Evolutionary conservation across 495 filamentous ascomycete species (phyloP), one percentile per base, ranked within the genome.

Genomic region (Achaetomiella virescens): DNA sequence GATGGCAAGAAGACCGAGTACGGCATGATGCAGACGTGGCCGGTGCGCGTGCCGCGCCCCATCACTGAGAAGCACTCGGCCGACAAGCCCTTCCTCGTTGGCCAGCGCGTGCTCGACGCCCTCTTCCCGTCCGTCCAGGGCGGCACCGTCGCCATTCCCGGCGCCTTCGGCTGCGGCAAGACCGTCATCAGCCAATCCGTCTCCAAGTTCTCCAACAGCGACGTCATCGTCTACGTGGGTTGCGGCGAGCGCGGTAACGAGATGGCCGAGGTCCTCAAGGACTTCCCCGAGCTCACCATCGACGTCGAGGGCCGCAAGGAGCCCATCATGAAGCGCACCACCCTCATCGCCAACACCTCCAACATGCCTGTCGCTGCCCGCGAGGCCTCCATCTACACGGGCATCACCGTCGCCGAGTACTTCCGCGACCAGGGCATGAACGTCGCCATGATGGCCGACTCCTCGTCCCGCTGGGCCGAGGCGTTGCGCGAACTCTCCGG

Each of bases 181-280:
- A 99, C 93, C 58, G 93, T 99, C 71, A 99, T 99, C 75, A 90
- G 86, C 61, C 95, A 99, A 76, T 90, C 86, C 56, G 86, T 99
- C 56, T 97, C 93, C 69, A 99, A 99, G 72, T 99, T 97, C 79
- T 99, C 93, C 55, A 99, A 99, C 83, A 91, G 87, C 69, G 95
- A 99, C 72, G 90, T 96, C 67, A 97, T 99, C 61, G 87, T 99
- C 63, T 97, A 99, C 71, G 93, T 99, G 59, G 93, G 93, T 43
- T 56, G 95, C 59, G 93, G 93, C 65, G 93, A 99, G 79, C 90
- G 93, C 58, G 93, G 93, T 62, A 99, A 97, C 68, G 93, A 97
- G 74, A 99, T 99, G 93, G 93, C 93, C 59, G 93, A 99, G 81
- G 93, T 99, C 58, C 82, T 99, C 80, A 97, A 96, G 89, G 93